A percentile compares a stretch with the other conserved stretches of the same genome.
Evolutionary conservation across 306 rosid species (phyloP).

Genomic region (Begonia peltatifolia): DNA sequence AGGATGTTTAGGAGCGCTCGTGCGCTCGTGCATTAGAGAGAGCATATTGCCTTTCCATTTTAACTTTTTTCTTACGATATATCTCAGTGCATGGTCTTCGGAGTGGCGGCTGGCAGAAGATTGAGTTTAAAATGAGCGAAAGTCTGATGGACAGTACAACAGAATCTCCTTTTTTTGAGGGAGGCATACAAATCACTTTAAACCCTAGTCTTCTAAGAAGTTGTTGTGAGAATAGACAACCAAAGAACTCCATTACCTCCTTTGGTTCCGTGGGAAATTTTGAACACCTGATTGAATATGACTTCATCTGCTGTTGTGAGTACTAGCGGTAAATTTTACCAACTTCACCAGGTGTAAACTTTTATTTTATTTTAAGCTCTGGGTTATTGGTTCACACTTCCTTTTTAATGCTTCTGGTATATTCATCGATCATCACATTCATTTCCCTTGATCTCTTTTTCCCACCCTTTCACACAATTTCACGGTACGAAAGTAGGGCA

Average conservation of each 20-base stretch:
- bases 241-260: conserved; percentile 16
- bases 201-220: conserved; percentile 18
- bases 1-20: conserved; percentile 11
- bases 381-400: conserved; percentile 4
- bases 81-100: conserved; percentile 37
- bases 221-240: conserved; percentile 18
- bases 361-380: conserved; percentile 7
- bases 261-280: conserved; percentile 21
- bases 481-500: background rate
- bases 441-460: background rate
- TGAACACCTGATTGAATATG: conserved; percentile 19
- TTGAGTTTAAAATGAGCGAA: conserved; percentile 33
- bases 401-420: background rate
- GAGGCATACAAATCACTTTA: conserved; percentile 18
- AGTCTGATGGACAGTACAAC: conserved; percentile 44
- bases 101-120: conserved; percentile 41
- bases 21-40: background rate
- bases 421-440: background rate
- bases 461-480: background rate
- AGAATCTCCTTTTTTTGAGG: conserved; percentile 51
- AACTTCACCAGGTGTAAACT: conserved; percentile 4
- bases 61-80: conserved; percentile 14
- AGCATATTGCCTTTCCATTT: conserved; percentile 8
- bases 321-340: conserved; percentile 42
- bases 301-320: conserved; percentile 12